A percentile compares a stretch with the other conserved stretches of the same genome.
Evolutionary conservation across 306 rosid species (phyloP).

Genomic region (Senna siamea): DNA sequence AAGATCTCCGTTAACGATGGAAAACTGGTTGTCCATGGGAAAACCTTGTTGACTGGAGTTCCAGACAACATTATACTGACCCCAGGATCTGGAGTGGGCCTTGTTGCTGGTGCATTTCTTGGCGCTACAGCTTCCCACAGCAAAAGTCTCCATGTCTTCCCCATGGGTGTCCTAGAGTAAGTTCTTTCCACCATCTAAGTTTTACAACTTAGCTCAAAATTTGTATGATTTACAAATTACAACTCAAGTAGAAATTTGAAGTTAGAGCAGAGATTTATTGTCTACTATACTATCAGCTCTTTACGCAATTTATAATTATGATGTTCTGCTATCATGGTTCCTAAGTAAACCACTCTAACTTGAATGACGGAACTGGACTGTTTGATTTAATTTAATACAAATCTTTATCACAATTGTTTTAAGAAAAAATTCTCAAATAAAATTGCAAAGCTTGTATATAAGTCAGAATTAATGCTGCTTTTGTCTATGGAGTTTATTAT

Average conservation of each 20-base stretch:
- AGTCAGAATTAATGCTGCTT: too few species aligned
- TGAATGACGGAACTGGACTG: too few species aligned
- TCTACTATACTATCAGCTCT: background rate
- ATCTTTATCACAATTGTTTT: too few species aligned
- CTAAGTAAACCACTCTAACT: background rate
- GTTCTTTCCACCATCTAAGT: constrained; percentile 25
- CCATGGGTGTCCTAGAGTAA: constrained; percentile 84
- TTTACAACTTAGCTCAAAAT: background rate
- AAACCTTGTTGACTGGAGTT: constrained; percentile 78
- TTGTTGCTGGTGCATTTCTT: constrained; percentile 71
- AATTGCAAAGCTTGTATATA: too few species aligned
- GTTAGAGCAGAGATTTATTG: background rate
- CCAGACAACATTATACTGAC: constrained; percentile 80
- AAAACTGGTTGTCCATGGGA: constrained; percentile 86
- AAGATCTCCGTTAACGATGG: constrained; percentile 68
- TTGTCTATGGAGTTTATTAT: too few species aligned
- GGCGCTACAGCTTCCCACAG: constrained; percentile 79
- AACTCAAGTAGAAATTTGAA: background rate
- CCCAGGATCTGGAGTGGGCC: constrained; percentile 69
- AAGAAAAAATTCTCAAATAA: too few species aligned
- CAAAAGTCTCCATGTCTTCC: constrained; percentile 87
- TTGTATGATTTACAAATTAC: background rate
- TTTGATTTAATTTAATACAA: too few species aligned
- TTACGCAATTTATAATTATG: background rate
- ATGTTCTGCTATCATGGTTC: background rate